These are phyloP conservation scores for Aspergillus phoenicis DNA, from an alignment of 2,329 filamentous ascomycete species.

Conservation along the genomic window DNA sequence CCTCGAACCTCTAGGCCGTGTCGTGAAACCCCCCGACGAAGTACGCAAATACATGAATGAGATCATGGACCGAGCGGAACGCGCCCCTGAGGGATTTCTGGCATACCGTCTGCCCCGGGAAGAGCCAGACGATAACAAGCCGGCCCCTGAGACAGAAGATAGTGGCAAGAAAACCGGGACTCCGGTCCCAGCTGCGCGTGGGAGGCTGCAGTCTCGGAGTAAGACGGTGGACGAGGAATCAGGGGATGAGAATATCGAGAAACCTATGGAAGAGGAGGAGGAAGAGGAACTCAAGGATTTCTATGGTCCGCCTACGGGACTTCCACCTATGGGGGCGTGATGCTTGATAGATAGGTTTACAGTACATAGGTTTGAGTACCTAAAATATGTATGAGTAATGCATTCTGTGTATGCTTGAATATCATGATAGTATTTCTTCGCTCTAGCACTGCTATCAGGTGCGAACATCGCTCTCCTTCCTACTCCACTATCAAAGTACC, in stretches of 20 bases:
- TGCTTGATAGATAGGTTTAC: not conserved
- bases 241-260: constrained; percentile 23
- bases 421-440: too few relatives aligned
- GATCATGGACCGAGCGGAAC: constrained; percentile 58
- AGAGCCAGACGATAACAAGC: constrained; percentile 26
- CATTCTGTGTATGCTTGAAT: too few relatives aligned
- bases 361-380: too few relatives aligned
- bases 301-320: constrained; percentile 42
- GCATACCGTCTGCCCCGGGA: constrained; percentile 58
- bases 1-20: constrained; percentile 58
- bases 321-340: constrained; percentile 33
- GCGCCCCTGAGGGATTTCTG: constrained; percentile 58
- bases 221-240: constrained; percentile 32
- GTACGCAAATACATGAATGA: constrained; percentile 59
- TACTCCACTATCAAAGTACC: too few relatives aligned
- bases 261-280: constrained; percentile 28
- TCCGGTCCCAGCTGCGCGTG: constrained; percentile 23
- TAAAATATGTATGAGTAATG: too few relatives aligned
- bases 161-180: constrained; percentile 21
- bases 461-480: too few relatives aligned
- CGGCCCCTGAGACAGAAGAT: not conserved
- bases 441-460: too few relatives aligned
- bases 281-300: constrained; percentile 44
- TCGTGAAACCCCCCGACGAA: constrained; percentile 57
- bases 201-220: constrained; percentile 28